A percentile compares a stretch with the other conserved stretches of the same genome.
Evolutionary conservation across 768 basidiomycete genomes (phyloP).

Genomic region (Mycena rebaudengoi): DNA sequence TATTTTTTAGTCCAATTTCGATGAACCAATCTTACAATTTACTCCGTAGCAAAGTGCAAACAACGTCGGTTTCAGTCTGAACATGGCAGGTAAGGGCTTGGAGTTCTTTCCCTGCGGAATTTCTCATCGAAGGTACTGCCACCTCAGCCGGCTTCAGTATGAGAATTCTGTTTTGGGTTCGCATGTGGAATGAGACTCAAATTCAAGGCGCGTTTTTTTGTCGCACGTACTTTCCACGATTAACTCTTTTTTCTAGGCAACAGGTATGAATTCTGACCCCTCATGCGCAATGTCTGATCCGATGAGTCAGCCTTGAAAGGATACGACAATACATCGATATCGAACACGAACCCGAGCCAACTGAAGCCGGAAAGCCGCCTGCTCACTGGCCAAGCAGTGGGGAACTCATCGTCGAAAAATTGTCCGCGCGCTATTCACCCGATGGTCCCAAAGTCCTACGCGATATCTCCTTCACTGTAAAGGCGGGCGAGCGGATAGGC

Average conservation of each 20-base stretch:
- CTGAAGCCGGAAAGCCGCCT: slow-evolving; percentile 56
- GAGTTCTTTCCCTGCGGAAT: neutral
- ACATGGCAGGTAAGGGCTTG: slow-evolving; percentile 41
- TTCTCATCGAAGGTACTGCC: too few species aligned
- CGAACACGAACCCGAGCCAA: slow-evolving; percentile 51
- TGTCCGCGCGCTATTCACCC: slow-evolving; percentile 66
- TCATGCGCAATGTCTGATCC: too few species aligned
- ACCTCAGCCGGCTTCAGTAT: slow-evolving; percentile 56
- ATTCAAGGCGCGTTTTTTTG: slow-evolving; percentile 35
- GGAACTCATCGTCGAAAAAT: slow-evolving; percentile 26
- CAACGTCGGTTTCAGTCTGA: slow-evolving; percentile 50
- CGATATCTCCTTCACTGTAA: slow-evolving; percentile 59
- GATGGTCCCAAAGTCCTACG: slow-evolving; percentile 64
- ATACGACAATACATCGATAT: slow-evolving; percentile 62
- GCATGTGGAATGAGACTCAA: slow-evolving; percentile 40
- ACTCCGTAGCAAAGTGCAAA: slow-evolving; percentile 38
- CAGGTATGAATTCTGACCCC: slow-evolving; percentile 19
- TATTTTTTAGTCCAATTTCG: slow-evolving; percentile 36
- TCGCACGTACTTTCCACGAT: slow-evolving; percentile 30
- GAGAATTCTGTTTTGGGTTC: slow-evolving; percentile 50
- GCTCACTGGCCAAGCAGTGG: slow-evolving; percentile 55
- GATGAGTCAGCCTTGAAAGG: slow-evolving; percentile 58
- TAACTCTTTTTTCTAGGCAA: slow-evolving; percentile 38
- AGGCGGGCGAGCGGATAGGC: slow-evolving; percentile 66
- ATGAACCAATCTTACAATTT: slow-evolving; percentile 43